Base-by-base conservation (phyloP, 2,329 filamentous ascomycete species). In the Phialophora chinensis region DNA sequence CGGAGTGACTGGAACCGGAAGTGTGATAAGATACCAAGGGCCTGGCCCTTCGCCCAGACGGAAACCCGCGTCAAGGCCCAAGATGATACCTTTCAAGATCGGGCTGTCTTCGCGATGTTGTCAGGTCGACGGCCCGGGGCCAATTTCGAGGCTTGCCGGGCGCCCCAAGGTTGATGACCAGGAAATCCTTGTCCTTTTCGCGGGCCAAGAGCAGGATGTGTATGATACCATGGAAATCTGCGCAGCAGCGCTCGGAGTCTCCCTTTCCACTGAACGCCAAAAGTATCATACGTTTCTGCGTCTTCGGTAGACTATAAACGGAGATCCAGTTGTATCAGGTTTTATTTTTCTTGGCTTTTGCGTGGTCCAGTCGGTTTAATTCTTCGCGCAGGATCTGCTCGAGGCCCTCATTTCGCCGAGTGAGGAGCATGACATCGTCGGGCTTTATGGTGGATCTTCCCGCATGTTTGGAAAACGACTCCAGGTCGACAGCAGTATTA, bases 361-460 rank as follows among this genome's bases (percentile, higher is more conserved):
- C 50, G 20, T 63, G 44, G 59, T 77, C 47, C 17, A 71, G 50
- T 42, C 62, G 63, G 52, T 67, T 50, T 31, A 71, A 38, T 27
- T 71, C 65, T 31, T 71, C 57, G 14, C 60, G 60, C 75, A 99
- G 84, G 38, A 98, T 88, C 17, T 84, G 84, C 72, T 93, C 88
- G 23, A 99, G 79, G 20, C 93, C 92, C 64, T 93, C 91, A 73
- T 98, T 99, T 66, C 94, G 88, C 68, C 95, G 84, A 29, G 92
- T 89, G 33, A 99, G 86, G 7, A 99, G 85, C 73, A 98, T 81
- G 12, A 98, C 93, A 76, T 99, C 95, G 60, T 93, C 90, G 0
- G 90, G 90, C 44, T 89, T 92, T 71, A 99, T 86, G 0, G 90
- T 93, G 1, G 87, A 87, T 29, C 94, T 87, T 1, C 91, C 90